A percentile compares a stretch with the other conserved stretches of the same genome.
phyloP scores from a whole-genome alignment of 2,329 filamentous ascomycete genomes.

The Aspergillus sp. region DNA sequence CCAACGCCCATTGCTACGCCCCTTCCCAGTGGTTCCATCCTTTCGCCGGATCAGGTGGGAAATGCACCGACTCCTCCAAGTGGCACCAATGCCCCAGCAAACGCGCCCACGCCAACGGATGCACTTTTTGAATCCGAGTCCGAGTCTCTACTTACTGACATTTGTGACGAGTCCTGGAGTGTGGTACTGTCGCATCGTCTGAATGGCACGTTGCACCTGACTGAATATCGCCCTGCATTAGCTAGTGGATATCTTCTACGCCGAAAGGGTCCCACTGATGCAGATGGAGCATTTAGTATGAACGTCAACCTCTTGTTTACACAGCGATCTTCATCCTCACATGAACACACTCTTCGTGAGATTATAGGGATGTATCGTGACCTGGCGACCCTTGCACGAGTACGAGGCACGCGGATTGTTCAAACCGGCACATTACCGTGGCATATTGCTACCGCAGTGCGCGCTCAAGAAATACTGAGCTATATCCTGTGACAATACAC shows the following conservation, averaged over 20 bases:
- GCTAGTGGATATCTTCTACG: conserved; percentile 50
- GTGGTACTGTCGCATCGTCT: conserved; percentile 54
- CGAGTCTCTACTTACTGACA: conserved; percentile 58
- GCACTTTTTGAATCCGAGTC: conserved; percentile 48
- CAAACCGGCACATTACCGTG: conserved; percentile 46
- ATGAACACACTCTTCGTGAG: conserved; percentile 42
- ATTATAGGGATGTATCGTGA: conserved; percentile 47
- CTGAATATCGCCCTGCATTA: conserved; percentile 43
- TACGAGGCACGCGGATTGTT: conserved; percentile 42
- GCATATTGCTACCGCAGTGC: conserved; percentile 48
- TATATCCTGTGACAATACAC: conserved; percentile 36
- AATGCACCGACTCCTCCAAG: conserved; percentile 39
- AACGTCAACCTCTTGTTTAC: conserved; percentile 44
- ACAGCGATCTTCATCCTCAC: conserved; percentile 27
- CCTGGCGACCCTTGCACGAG: conserved; percentile 43
- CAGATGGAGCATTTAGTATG: conserved; percentile 43
- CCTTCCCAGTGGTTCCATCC: conserved; percentile 32
- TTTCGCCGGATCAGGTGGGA: conserved; percentile 45
- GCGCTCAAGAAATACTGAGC: conserved; percentile 43
- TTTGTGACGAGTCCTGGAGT: conserved; percentile 61
- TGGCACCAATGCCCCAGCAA: conserved; percentile 35
- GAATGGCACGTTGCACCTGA: conserved; percentile 42
- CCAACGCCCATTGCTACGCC: conserved; percentile 43
- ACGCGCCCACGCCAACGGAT: conserved; percentile 36
- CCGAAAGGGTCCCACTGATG: conserved; percentile 41